Conservation (phyloP, 176 grass and related monocot species). For the Bolboschoenus planiculmis region DNA sequence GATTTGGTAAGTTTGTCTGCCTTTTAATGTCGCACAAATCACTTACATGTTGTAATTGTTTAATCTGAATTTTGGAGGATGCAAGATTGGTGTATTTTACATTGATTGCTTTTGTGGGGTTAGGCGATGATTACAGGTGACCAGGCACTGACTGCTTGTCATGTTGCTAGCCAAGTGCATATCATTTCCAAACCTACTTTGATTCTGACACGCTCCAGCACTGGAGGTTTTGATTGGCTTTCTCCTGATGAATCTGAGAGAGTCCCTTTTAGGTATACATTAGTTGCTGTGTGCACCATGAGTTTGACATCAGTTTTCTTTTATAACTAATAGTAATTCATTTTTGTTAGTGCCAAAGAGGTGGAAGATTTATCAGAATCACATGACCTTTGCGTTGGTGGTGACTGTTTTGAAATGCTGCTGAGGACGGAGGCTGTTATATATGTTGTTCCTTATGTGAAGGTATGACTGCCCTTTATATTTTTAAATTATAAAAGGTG, state of each 20-base stretch:
- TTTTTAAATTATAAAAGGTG: background rate
- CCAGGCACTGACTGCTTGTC: constrained; percentile 93
- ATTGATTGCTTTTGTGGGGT: constrained; percentile 21
- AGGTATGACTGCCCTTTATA: constrained; percentile 36
- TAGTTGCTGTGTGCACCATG: background rate
- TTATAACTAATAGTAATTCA: background rate
- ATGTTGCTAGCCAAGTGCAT: constrained; percentile 94
- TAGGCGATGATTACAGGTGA: constrained; percentile 99
- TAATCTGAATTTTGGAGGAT: constrained; percentile 16
- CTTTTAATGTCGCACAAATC: background rate
- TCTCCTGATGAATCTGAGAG: constrained; percentile 90
- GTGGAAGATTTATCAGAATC: constrained; percentile 61
- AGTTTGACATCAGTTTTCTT: background rate
- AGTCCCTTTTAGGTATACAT: constrained; percentile 59
- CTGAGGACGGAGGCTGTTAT: constrained; percentile 72
- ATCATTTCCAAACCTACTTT: constrained; percentile 72
- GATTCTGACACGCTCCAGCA: constrained; percentile 55
- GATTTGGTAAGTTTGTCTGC: constrained; percentile 64
- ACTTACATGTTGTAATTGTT: constrained; percentile 4
- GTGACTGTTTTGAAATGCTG: constrained; percentile 98
- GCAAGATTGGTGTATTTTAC: constrained; percentile 25
- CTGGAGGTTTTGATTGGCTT: constrained; percentile 71
- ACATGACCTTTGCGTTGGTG: constrained; percentile 87
- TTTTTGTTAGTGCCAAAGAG: constrained; percentile 48
- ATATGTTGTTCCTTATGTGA: constrained; percentile 88